These are phyloP conservation scores for Lagerstroemia speciosa DNA, from an alignment of 345 rosid genomes.

Conservation along the genomic window DNA sequence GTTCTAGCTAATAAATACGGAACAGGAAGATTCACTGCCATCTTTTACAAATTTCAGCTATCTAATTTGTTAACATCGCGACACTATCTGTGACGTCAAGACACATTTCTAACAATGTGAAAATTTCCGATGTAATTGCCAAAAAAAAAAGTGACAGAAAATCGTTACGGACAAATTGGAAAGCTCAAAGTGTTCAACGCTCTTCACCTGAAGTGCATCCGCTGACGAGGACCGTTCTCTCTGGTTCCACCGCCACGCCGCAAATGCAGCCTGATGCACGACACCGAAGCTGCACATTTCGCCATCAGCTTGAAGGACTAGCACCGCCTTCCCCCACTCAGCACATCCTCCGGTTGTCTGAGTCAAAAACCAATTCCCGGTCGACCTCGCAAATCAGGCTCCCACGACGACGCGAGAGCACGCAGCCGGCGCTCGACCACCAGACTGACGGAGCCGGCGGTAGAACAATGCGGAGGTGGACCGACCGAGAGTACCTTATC, in stretches of 20 bases:
- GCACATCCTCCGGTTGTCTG: conserved; percentile 13
- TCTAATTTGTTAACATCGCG: background rate
- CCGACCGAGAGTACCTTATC: background rate
- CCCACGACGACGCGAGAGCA: background rate
- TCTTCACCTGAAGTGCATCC: conserved; percentile 16
- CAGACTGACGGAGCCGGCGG: background rate
- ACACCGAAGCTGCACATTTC: conserved; percentile 31
- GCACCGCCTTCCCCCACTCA: conserved; percentile 14
- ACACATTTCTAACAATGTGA: background rate
- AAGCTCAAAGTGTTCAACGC: conserved; percentile 11
- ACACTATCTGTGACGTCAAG: background rate
- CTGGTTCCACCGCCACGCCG: conserved; percentile 23
- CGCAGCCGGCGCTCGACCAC: background rate
- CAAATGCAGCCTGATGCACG: conserved; percentile 34
- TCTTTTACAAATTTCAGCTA: background rate
- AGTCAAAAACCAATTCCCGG: background rate
- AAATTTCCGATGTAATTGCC: background rate
- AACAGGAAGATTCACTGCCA: background rate
- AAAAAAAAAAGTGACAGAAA: background rate
- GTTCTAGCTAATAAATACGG: background rate
- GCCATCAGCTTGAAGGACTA: conserved; percentile 38
- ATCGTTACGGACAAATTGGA: background rate
- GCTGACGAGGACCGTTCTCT: conserved; percentile 13
- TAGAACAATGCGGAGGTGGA: background rate
- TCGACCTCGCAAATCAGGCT: background rate